Conservation (phyloP, 2,329 filamentous ascomycete species). For the Aspergillus hortae region DNA sequence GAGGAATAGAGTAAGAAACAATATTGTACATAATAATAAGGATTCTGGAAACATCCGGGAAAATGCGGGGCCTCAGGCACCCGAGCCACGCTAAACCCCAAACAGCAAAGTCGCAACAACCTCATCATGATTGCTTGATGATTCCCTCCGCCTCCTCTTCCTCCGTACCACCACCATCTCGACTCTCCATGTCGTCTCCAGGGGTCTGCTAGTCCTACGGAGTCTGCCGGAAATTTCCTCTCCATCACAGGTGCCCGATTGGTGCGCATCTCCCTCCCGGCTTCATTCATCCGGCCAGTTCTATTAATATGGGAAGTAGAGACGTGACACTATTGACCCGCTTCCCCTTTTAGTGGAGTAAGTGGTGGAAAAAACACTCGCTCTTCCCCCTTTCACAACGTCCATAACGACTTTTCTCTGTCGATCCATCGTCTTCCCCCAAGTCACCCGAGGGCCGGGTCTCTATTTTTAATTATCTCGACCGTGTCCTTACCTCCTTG, state of each 20-base stretch:
- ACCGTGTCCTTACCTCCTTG: conserved; percentile 14
- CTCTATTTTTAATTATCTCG: conserved; percentile 11
- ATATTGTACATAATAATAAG: not conserved
- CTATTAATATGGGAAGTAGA: conserved; percentile 10
- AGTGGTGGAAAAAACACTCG: conserved; percentile 10
- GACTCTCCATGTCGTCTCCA: not conserved
- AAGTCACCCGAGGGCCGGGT: conserved; percentile 13
- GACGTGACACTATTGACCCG: conserved; percentile 18
- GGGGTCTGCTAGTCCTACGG: not conserved
- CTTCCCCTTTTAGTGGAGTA: conserved; percentile 22
- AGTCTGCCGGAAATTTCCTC: not conserved
- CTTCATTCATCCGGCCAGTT: not conserved
- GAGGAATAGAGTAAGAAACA: not conserved
- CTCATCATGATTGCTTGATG: not conserved
- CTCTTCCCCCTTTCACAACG: conserved; percentile 18
- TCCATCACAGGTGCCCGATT: not conserved
- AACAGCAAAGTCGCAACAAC: not conserved
- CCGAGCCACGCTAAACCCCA: not conserved
- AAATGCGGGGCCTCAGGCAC: conserved; percentile 1
- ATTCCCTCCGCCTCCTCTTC: not conserved
- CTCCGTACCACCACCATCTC: not conserved
- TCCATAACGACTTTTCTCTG: conserved; percentile 15
- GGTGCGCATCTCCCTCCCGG: not conserved
- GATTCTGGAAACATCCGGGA: not conserved
- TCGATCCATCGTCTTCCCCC: conserved; percentile 17